Evolutionary conservation across 768 basidiomycete genomes (phyloP).

Genomic region (Termitomyces sp.): DNA sequence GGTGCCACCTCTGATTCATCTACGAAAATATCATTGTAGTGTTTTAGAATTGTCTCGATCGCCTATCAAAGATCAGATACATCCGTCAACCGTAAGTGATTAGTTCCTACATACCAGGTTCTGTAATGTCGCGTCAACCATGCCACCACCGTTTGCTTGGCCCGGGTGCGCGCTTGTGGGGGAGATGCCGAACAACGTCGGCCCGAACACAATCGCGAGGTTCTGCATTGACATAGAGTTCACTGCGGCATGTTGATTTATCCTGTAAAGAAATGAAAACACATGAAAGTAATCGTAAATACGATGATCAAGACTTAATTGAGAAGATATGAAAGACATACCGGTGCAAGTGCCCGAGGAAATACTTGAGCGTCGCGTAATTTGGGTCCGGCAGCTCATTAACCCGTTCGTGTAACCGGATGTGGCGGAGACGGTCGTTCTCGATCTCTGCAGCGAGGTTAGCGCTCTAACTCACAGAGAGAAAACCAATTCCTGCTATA

Average conservation of each 20-base stretch:
- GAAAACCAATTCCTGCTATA: not conserved
- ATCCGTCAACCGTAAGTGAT: not conserved
- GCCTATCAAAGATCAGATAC: slow-evolving; percentile 45
- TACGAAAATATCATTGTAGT: slow-evolving; percentile 95
- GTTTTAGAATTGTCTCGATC: slow-evolving; percentile 90
- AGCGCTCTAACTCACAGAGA: not conserved
- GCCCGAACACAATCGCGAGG: slow-evolving; percentile 94
- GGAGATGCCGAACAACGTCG: slow-evolving; percentile 76
- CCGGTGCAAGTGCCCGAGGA: slow-evolving; percentile 92
- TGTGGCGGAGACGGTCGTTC: slow-evolving; percentile 91
- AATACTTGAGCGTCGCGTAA: slow-evolving; percentile 93
- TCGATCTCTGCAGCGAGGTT: slow-evolving; percentile 60
- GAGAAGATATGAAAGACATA: slow-evolving; percentile 26
- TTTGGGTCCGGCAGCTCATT: slow-evolving; percentile 99
- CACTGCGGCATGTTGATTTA: slow-evolving; percentile 64
- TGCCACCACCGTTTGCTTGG: slow-evolving; percentile 39
- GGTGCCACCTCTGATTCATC: slow-evolving; percentile 61
- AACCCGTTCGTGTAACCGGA: slow-evolving; percentile 92
- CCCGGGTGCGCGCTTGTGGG: slow-evolving; percentile 43
- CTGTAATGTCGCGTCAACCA: slow-evolving; percentile 68
- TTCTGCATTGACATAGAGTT: slow-evolving; percentile 95
- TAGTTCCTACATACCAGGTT: slow-evolving; percentile 47
- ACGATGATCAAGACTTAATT: not conserved
- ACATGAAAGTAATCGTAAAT: not conserved
- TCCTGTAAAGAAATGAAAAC: slow-evolving; percentile 35